Conservation (phyloP, 805 yeast genomes). For the Teunomyces gatunensis region DNA sequence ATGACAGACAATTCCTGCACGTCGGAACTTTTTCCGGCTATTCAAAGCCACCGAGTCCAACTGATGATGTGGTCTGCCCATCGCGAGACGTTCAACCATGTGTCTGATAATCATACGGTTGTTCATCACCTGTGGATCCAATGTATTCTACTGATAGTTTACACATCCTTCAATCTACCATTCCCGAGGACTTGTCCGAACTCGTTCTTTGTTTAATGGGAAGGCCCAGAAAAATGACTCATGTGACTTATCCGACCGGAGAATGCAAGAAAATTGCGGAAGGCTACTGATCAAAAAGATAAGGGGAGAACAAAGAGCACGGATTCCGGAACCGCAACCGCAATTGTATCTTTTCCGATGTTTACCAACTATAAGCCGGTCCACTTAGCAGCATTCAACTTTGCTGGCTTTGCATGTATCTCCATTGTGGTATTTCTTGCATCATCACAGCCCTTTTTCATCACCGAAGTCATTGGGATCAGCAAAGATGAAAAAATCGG, state of each 20-base stretch:
- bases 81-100: too few relatives aligned
- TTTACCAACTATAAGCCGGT: constrained; percentile 9
- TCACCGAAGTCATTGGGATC: constrained; percentile 30
- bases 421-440: constrained; percentile 37
- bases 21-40: background rate
- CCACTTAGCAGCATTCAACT: constrained; percentile 34
- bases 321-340: too few relatives aligned
- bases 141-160: too few relatives aligned
- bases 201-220: too few relatives aligned
- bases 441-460: constrained; percentile 41
- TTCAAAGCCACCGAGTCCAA: background rate
- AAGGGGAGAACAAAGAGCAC: background rate
- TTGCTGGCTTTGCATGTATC: constrained; percentile 38
- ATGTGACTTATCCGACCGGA: background rate
- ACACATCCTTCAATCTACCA: too few relatives aligned
- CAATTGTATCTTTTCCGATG: background rate
- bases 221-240: background rate
- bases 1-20: background rate
- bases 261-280: background rate
- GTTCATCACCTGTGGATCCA: too few relatives aligned
- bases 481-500: constrained; percentile 28
- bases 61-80: background rate
- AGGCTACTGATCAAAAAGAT: constrained; percentile 3
- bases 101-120: too few relatives aligned
- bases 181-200: too few relatives aligned